Evolutionary conservation across 2,329 filamentous ascomycete species (phyloP).

Genomic region (Akanthomyces dipterigenus): DNA sequence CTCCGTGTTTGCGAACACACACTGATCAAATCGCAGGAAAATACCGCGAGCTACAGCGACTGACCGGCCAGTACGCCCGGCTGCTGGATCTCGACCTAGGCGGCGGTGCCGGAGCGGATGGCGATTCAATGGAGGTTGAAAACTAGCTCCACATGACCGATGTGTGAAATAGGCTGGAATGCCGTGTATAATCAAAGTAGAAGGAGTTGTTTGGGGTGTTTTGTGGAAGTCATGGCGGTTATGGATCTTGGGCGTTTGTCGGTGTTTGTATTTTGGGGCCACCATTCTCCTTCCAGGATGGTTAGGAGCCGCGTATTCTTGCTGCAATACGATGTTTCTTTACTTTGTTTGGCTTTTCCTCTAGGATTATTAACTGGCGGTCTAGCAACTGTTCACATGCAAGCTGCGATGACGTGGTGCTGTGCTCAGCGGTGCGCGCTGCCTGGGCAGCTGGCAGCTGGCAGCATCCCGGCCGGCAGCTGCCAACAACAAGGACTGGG

Average conservation of each 20-base stretch:
- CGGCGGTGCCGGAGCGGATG: slow-evolving; percentile 34
- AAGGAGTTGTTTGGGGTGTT: not conserved
- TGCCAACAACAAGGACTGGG: not conserved
- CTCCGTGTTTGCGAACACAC: not conserved
- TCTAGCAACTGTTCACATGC: not conserved
- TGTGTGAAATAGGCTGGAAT: not conserved
- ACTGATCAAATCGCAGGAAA: slow-evolving; percentile 58
- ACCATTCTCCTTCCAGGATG: not conserved
- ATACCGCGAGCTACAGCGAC: slow-evolving; percentile 86
- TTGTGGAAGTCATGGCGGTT: not conserved
- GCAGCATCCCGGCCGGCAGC: slow-evolving; percentile 6
- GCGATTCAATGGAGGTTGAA: slow-evolving; percentile 38
- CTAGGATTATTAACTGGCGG: not conserved
- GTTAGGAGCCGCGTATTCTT: not conserved
- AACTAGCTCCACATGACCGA: slow-evolving; percentile 15
- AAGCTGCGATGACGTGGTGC: not conserved
- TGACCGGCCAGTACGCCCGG: slow-evolving; percentile 91
- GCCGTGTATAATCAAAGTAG: slow-evolving; percentile 7
- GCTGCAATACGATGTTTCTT: not conserved
- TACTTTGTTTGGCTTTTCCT: not conserved
- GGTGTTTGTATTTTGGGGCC: slow-evolving; percentile 8
- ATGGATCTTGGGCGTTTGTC: slow-evolving; percentile 8
- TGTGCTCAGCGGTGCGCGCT: not conserved
- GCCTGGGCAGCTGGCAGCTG: not conserved
- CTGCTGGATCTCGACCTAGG: slow-evolving; percentile 59